Evolutionary conservation across 768 basidiomycete genomes (phyloP).

Genomic region (Rossbeevera mucosa): DNA sequence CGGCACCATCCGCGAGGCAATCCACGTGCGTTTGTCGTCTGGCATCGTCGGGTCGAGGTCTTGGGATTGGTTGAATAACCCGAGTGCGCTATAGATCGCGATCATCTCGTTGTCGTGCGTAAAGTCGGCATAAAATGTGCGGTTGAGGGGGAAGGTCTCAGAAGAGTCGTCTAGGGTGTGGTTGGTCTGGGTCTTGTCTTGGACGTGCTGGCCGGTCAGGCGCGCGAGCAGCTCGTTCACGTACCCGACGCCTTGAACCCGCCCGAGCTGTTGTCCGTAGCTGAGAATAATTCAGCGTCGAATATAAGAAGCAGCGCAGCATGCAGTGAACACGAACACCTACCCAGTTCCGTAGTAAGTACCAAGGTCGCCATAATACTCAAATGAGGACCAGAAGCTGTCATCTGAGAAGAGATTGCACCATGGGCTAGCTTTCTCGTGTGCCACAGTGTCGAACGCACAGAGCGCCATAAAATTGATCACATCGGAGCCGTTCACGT

Average conservation of each 20-base stretch:
- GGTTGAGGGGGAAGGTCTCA: neutral
- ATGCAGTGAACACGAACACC: neutral
- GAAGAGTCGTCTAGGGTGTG: conserved; percentile 6
- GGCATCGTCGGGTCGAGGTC: neutral
- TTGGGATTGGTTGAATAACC: neutral
- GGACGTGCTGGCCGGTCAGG: conserved; percentile 44
- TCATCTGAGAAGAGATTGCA: conserved; percentile 55
- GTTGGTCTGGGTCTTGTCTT: conserved; percentile 74
- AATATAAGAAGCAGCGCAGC: neutral
- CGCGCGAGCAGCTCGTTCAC: conserved; percentile 52
- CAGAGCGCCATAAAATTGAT: conserved; percentile 65
- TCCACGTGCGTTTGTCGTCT: neutral
- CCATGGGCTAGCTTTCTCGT: conserved; percentile 50
- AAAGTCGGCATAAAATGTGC: neutral
- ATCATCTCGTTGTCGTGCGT: neutral
- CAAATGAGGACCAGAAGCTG: conserved; percentile 54
- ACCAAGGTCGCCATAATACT: conserved; percentile 63
- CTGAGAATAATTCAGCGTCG: conserved; percentile 28
- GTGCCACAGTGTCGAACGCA: conserved; percentile 63
- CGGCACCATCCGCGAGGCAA: conserved; percentile 47
- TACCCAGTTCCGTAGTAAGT: conserved; percentile 72
- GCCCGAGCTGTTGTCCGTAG: conserved; percentile 62
- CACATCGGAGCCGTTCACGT: conserved; percentile 50
- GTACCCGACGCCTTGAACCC: conserved; percentile 79
- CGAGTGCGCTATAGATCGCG: neutral